A percentile compares a stretch with the other conserved stretches of the same genome.
These are phyloP conservation scores for Nitzschia sp. DNA, from an alignment of 108 stramenopile species.

Conservation along the genomic window DNA sequence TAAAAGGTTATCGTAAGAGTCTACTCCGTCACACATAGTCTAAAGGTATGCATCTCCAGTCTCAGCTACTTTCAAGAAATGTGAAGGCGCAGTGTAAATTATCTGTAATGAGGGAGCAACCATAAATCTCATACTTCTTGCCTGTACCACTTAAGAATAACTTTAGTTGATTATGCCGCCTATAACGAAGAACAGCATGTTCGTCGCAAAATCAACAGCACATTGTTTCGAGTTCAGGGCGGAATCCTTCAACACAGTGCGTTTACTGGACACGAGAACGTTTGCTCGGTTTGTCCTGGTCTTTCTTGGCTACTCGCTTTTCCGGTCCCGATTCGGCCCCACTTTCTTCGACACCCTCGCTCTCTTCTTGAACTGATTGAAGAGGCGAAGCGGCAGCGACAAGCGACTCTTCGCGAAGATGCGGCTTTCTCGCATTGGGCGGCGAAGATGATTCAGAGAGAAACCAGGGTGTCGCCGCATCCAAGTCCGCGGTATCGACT, in stretches of 20 bases:
- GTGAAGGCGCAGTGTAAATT: too few relatives aligned
- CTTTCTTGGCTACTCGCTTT: conserved; percentile 17
- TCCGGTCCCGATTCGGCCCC: conserved; percentile 22
- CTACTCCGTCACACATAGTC: too few relatives aligned
- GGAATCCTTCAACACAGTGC: neutral
- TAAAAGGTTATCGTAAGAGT: too few relatives aligned
- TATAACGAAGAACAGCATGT: too few relatives aligned
- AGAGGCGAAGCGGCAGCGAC: conserved; percentile 9
- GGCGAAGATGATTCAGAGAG: neutral
- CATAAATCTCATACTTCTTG: too few relatives aligned
- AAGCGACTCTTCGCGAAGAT: neutral
- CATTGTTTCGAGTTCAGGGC: neutral
- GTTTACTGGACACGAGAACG: conserved; percentile 37
- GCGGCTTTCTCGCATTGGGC: conserved; percentile 3
- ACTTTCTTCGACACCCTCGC: conserved; percentile 34
- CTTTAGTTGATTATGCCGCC: too few relatives aligned
- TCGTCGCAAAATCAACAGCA: too few relatives aligned
- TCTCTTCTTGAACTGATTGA: conserved; percentile 47
- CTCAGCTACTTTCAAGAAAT: too few relatives aligned
- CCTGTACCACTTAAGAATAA: too few relatives aligned
- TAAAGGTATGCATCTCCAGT: too few relatives aligned
- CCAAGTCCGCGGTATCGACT: neutral
- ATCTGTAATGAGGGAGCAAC: too few relatives aligned
- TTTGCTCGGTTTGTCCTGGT: conserved; percentile 41
- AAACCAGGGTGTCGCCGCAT: neutral